Evolutionary conservation across 257 asterid species (phyloP).

Genomic region (Rubia yunnanensis): DNA sequence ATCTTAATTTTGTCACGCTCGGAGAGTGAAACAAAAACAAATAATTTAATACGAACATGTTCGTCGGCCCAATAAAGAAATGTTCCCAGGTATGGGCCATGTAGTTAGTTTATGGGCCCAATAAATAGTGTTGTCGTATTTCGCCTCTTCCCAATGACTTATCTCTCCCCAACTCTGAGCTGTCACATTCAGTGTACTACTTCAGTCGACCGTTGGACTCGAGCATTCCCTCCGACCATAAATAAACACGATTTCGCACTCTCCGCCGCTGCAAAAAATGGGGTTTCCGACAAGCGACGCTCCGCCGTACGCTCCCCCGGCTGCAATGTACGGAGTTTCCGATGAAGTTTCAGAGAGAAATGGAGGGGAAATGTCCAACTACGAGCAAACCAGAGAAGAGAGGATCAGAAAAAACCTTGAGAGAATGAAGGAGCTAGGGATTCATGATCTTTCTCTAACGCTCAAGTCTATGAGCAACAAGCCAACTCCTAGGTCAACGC

Average conservation of each 20-base stretch:
- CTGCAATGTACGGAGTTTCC: background rate
- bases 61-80: background rate
- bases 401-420: conserved; percentile 71
- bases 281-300: background rate
- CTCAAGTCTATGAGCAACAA: conserved; percentile 33
- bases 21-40: background rate
- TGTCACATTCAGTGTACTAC: background rate
- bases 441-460: conserved; percentile 52
- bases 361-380: conserved; percentile 25
- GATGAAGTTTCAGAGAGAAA: background rate
- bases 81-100: background rate
- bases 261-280: conserved; percentile 1
- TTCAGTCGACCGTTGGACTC: conserved; percentile 40
- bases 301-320: background rate
- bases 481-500: conserved; percentile 23
- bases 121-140: too few species aligned
- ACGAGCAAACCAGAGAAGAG: conserved; percentile 70
- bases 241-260: background rate
- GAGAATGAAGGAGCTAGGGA: conserved; percentile 83
- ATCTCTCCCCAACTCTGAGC: background rate
- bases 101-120: background rate
- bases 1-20: too few species aligned
- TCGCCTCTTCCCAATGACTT: conserved; percentile 22
- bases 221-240: background rate
- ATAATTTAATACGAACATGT: background rate